Conservation (phyloP, 139 green algal species). For the Auxenochlorella protothecoides region DNA sequence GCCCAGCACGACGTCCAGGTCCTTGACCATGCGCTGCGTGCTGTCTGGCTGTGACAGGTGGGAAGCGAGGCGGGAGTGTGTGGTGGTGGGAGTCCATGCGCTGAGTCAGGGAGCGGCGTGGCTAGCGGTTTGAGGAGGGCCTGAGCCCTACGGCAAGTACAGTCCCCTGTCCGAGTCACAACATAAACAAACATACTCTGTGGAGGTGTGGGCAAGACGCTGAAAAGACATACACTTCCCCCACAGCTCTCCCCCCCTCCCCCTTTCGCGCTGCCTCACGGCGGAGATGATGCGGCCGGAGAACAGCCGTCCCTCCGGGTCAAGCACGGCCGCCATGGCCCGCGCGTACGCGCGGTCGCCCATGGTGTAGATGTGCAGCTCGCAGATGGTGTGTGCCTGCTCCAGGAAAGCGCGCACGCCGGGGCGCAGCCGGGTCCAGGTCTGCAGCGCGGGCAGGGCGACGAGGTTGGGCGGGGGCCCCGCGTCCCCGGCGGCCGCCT, state of each 20-base stretch:
- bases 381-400: slow-evolving; percentile 40
- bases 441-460: background rate
- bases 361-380: slow-evolving; percentile 95
- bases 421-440: slow-evolving; percentile 68
- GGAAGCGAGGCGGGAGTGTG: too few relatives aligned
- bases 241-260: too few relatives aligned
- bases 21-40: slow-evolving; percentile 48
- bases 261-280: slow-evolving; percentile 1
- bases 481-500: too few relatives aligned
- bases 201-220: background rate
- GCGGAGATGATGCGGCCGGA: slow-evolving; percentile 52
- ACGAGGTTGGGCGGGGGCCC: too few relatives aligned
- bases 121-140: too few relatives aligned
- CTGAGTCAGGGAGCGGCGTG: too few relatives aligned
- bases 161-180: too few relatives aligned
- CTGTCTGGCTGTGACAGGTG: slow-evolving; percentile 30
- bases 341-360: slow-evolving; percentile 80
- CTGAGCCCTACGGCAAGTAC: too few relatives aligned
- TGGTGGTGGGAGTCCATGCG: too few relatives aligned
- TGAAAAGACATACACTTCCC: background rate
- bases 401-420: slow-evolving; percentile 54
- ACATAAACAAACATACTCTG: too few relatives aligned
- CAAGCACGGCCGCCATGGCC: slow-evolving; percentile 75
- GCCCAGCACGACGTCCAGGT: slow-evolving; percentile 82
- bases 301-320: slow-evolving; percentile 58